These are phyloP conservation scores for Cyphellophora attinorum DNA, from an alignment of 2,329 filamentous ascomycete genomes.

Conservation along the genomic window DNA sequence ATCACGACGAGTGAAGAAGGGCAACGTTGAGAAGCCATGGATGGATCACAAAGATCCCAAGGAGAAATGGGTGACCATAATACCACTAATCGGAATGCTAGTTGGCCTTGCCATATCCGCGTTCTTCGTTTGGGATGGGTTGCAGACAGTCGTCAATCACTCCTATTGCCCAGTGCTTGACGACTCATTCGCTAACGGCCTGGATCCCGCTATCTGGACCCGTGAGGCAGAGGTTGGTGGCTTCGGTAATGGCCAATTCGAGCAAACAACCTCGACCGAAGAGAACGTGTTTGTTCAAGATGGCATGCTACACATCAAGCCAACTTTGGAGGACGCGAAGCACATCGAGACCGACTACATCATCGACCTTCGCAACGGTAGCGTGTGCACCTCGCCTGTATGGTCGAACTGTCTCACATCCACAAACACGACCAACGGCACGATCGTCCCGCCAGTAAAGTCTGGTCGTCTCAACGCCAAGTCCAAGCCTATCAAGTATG, in stretches of 20 bases:
- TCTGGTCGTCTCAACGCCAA: slow-evolving; percentile 71
- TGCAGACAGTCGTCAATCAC: slow-evolving; percentile 62
- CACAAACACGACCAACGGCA: slow-evolving; percentile 72
- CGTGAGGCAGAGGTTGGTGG: slow-evolving; percentile 54
- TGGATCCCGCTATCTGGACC: slow-evolving; percentile 51
- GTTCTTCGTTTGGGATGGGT: slow-evolving; percentile 66
- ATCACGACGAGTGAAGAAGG: slow-evolving; percentile 63
- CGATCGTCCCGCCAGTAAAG: slow-evolving; percentile 66
- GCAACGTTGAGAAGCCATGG: slow-evolving; percentile 69
- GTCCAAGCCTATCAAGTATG: slow-evolving; percentile 65
- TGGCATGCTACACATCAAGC: slow-evolving; percentile 63
- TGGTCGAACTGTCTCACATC: slow-evolving; percentile 55
- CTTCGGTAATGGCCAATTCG: slow-evolving; percentile 65
- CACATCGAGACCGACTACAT: slow-evolving; percentile 58
- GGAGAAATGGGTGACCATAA: slow-evolving; percentile 79
- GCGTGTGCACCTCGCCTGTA: slow-evolving; percentile 56
- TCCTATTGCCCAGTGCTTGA: slow-evolving; percentile 61
- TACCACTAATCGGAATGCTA: slow-evolving; percentile 62
- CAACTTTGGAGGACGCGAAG: slow-evolving; percentile 62
- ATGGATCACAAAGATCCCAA: slow-evolving; percentile 55
- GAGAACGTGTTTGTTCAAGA: slow-evolving; percentile 67
- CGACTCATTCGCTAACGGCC: slow-evolving; percentile 53
- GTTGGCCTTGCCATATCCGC: slow-evolving; percentile 59
- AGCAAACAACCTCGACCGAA: slow-evolving; percentile 60
- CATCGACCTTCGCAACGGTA: slow-evolving; percentile 57